phyloP scores from a whole-genome alignment of 352 stramenopile genomes.

The Hyaloperonospora brassicae region DNA sequence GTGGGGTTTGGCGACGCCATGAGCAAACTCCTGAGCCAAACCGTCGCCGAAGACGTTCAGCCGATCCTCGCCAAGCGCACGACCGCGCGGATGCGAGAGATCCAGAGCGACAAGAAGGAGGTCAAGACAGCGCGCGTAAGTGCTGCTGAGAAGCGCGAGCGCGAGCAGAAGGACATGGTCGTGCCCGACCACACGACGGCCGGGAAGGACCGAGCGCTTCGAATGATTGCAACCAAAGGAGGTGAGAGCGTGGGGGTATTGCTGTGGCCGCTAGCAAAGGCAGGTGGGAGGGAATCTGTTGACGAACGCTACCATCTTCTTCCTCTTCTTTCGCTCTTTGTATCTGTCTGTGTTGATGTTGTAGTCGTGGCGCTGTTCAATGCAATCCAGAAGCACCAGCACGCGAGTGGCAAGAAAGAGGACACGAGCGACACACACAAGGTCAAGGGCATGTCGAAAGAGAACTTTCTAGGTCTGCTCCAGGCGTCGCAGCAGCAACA shows the following conservation, averaged over 20 bases:
- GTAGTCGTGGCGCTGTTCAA: conserved; percentile 81
- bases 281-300: too few relatives aligned
- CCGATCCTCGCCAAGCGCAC: conserved; percentile 80
- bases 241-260: conserved; percentile 13
- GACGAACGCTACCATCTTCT: too few relatives aligned
- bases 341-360: background rate
- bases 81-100: conserved; percentile 76
- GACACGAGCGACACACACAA: conserved; percentile 62
- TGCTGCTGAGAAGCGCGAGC: conserved; percentile 62
- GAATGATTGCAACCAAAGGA: conserved; percentile 79
- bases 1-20: conserved; percentile 82
- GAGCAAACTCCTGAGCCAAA: conserved; percentile 80
- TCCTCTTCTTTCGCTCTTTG: too few relatives aligned
- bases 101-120: conserved; percentile 65
- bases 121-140: conserved; percentile 57
- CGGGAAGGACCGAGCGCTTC: conserved; percentile 55
- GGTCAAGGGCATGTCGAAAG: conserved; percentile 81
- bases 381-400: conserved; percentile 80
- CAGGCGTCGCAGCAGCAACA: conserved; percentile 49
- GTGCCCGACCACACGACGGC: conserved; percentile 52
- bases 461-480: conserved; percentile 72
- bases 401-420: conserved; percentile 47
- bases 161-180: conserved; percentile 74
- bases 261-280: too few relatives aligned
- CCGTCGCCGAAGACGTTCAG: conserved; percentile 52